Percentiles rank a stretch among this genome's conserved stretches.
phyloP scores from a whole-genome alignment of 1,139 yeast genomes.

The Zhuliangozyma blackwelliae region DNA sequence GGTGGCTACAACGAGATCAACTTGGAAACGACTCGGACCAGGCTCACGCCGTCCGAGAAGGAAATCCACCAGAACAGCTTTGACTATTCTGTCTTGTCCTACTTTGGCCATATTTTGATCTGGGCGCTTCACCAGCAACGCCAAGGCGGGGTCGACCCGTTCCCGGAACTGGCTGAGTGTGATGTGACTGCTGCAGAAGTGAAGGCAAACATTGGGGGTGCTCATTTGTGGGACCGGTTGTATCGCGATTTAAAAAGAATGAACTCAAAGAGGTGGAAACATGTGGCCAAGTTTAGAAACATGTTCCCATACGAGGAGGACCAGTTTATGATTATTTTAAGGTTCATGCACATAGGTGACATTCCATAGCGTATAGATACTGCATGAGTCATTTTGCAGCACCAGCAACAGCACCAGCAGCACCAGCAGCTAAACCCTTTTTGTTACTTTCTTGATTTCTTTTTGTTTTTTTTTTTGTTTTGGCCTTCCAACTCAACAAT shows the following conservation, averaged over 20 bases:
- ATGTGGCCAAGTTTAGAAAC: conserved; percentile 37
- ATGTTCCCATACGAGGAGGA: conserved; percentile 39
- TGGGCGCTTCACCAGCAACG: conserved; percentile 34
- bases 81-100: conserved; percentile 38
- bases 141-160: conserved; percentile 4
- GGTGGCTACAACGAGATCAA: conserved; percentile 33
- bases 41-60: conserved; percentile 33
- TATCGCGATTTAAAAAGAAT: conserved; percentile 31
- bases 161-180: conserved; percentile 11
- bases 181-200: conserved; percentile 16
- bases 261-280: conserved; percentile 46
- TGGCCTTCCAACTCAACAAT: conserved; percentile 2
- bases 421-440: no score
- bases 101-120: conserved; percentile 38
- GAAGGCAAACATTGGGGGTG: conserved; percentile 35
- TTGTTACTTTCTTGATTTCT: no score
- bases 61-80: conserved; percentile 33
- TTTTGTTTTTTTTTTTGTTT: no score
- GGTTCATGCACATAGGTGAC: conserved; percentile 25
- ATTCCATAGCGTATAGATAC: neutral
- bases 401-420: no score
- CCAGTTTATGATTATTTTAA: conserved; percentile 38
- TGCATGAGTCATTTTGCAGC: no score
- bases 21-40: conserved; percentile 31
- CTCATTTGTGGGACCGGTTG: conserved; percentile 42